Evolutionary conservation across 768 basidiomycete genomes (phyloP), one percentile per base, ranked within the genome.

Genomic region (Termitomyces sp.): DNA sequence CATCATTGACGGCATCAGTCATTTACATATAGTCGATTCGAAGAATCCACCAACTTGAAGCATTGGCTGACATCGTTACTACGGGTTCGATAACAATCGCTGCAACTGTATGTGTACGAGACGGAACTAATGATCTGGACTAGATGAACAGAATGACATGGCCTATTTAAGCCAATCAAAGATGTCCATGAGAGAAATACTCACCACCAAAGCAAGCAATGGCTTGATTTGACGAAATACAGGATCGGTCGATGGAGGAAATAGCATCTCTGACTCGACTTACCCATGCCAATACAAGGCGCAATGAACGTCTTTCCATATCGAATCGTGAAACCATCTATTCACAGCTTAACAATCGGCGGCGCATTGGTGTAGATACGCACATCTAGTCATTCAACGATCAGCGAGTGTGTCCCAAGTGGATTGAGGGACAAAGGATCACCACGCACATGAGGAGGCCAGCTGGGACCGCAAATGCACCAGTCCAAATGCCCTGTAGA

Each of bases 51-150:
- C 5, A 46, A 74, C 74, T 72, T 74, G 62, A 76, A 76, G 53
- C 73, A 74, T 51, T 72, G 73, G 55, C 73, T 74, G 27, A 72
- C 72, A 47, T 76, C 74, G 54, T 74, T 74, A 57, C 73, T 75
- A 26, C 71, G 65, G 3, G 67, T 65, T 18, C 69, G 66, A 59
- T 75, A 74, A 58, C 74, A 76, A 59, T 76, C 74, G 47, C 73
- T 72, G 55, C 72, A 74, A 56, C 73, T 75, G 55, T 76, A 74
- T 1, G 74, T 74, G 61, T 74, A 76, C 24, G 33, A 24, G 2
- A 75, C 72, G 0, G 74, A 75, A 10, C 69, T 68, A 24, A 75
- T 63, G 20, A 75, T 74, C 65, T 75, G 74, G 26, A 73, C 74
- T 75, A 48, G 7, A 27, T 24, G 30, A 14, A 24, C 36, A 30